Evolutionary conservation across 257 asterid genomes (phyloP).

Genomic region (Primulina huaijiensis): DNA sequence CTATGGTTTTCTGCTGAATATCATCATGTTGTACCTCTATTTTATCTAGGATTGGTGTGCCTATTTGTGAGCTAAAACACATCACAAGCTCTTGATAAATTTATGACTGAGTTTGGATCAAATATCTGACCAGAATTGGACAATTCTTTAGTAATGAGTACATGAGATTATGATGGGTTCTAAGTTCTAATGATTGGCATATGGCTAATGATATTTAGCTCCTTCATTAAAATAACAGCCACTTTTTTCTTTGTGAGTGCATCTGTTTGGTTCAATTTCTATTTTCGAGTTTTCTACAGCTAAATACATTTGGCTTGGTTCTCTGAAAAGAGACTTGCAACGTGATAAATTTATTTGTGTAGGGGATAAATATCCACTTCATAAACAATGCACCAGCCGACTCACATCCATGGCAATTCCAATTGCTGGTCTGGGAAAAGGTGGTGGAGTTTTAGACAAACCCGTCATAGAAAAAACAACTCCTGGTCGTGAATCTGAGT

Average conservation of each 20-base stretch:
- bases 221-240: neutral
- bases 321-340: constrained; percentile 4
- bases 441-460: constrained; percentile 85
- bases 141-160: neutral
- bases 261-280: neutral
- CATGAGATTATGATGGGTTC: neutral
- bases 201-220: neutral
- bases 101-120: neutral
- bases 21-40: neutral
- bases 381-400: constrained; percentile 60
- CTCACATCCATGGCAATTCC: constrained; percentile 49
- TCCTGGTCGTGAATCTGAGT: constrained; percentile 95
- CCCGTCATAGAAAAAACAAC: constrained; percentile 82
- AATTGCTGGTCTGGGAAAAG: constrained; percentile 60
- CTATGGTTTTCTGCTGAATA: no score
- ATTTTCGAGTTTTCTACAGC: neutral
- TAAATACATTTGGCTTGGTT: neutral
- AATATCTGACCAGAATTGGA: neutral
- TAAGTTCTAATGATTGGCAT: neutral
- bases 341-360: constrained; percentile 28
- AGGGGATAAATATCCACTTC: constrained; percentile 60
- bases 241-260: neutral
- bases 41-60: neutral
- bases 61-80: neutral
- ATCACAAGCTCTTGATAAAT: neutral